Conservation (phyloP, 2,329 filamentous ascomycete genomes). For the Grosmannia serpens region DNA sequence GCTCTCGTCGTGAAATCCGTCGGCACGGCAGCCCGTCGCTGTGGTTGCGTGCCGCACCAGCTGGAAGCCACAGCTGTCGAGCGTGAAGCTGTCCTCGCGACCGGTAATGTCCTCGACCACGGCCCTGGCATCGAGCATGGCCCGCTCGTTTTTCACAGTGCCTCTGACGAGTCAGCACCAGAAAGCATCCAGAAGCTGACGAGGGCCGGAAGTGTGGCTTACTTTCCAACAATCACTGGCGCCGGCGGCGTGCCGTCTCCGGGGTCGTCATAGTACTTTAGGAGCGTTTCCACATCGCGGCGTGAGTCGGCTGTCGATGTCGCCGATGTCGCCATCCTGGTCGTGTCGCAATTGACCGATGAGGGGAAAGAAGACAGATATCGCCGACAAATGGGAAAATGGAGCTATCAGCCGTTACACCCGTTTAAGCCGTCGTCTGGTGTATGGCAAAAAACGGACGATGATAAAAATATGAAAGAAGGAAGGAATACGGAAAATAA, state of each 20-base stretch:
- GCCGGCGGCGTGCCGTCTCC: constrained; percentile 28
- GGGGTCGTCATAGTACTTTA: constrained; percentile 29
- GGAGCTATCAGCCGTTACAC: too few relatives aligned
- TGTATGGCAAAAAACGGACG: too few relatives aligned
- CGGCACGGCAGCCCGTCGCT: constrained; percentile 28
- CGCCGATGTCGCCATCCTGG: not conserved
- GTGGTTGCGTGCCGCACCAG: constrained; percentile 34
- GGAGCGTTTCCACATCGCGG: constrained; percentile 21
- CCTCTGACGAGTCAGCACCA: not conserved
- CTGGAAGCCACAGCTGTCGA: constrained; percentile 44
- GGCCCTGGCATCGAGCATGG: constrained; percentile 29
- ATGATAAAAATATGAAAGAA: not conserved
- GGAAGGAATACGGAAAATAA: not conserved
- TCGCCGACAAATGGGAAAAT: too few relatives aligned
- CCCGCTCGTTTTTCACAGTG: constrained; percentile 17
- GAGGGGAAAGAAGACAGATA: not conserved
- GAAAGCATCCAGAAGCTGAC: too few relatives aligned
- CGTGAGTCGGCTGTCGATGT: not conserved
- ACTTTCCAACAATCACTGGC: constrained; percentile 20
- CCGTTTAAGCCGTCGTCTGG: too few relatives aligned
- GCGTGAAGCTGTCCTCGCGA: constrained; percentile 53
- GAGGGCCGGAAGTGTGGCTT: not conserved
- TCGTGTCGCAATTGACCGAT: not conserved
- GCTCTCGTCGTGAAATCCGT: constrained; percentile 40
- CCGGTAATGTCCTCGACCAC: constrained; percentile 29